Evolutionary conservation across 345 rosid species (phyloP), one percentile per base, ranked within the genome.

Genomic region (Ailanthus altissimus): DNA sequence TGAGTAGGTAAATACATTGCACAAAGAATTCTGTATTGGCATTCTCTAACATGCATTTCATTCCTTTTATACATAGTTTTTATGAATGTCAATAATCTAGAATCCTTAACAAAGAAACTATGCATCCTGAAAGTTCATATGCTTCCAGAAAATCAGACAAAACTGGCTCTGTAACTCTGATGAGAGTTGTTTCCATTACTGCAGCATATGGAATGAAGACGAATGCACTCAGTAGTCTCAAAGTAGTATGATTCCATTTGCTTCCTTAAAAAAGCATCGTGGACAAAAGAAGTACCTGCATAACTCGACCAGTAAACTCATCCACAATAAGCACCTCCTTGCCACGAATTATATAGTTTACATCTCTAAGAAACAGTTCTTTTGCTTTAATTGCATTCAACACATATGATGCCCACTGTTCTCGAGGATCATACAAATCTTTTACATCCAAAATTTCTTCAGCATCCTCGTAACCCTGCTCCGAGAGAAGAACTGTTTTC

Each of bases 281-380:
- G 63, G 58, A 77, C 38, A 73, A 61, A 75, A 81, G 6, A 70
- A 72, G 76, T 65, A 94, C 98, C 99, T 93, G 98, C 99, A 95
- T 95, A 53, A 95, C 97, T 80, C 99, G 98, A 73, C 99, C 99
- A 64, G 99, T 91, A 81, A 95, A 93, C 87, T 95, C 99, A 79
- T 95, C 98, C 77, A 95, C 98, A 50, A 95, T 95, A 77, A 95
- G 94, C 77, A 95, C 98, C 86, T 95, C 98, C 87, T 90, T 93
- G 79, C 96, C 89, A 20, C 98, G 97, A 71, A 91, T 89, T 62
- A 95, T 95, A 79, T 95, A 95, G 83, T 93, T 95, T 23, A 95
- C 97, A 86, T 95, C 99, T 85, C 87, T 91, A 47, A 95, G 98
- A 79, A 93, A 95, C 45, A 95, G 88, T 78, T 93, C 98, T 83